phyloP scores from a whole-genome alignment of 257 asterid species.

The Lithospermum erythrorhizon region DNA sequence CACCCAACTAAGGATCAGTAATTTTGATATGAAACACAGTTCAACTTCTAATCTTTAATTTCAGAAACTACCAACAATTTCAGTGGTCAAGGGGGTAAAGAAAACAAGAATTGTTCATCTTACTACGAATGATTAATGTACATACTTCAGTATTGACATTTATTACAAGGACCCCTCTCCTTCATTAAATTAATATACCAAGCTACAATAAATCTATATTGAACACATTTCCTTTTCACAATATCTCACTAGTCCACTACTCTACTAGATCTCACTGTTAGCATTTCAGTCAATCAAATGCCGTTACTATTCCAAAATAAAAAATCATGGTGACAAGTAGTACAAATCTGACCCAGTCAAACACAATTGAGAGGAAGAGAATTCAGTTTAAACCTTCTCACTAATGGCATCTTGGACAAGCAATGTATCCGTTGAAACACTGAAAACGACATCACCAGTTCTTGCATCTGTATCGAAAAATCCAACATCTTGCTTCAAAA shows the following conservation, averaged over 20 bases:
- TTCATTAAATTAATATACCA: constrained; percentile 4
- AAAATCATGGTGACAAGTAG: not conserved
- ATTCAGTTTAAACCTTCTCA: constrained; percentile 56
- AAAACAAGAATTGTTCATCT: too few species aligned
- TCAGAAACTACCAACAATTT: too few species aligned
- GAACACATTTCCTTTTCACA: constrained; percentile 10
- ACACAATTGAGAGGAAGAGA: not conserved
- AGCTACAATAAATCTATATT: constrained; percentile 11
- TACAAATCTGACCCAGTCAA: not conserved
- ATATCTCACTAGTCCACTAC: not conserved
- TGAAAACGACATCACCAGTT: constrained; percentile 94
- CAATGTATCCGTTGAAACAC: constrained; percentile 92
- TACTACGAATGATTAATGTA: not conserved
- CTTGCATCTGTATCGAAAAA: constrained; percentile 97
- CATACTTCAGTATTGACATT: not conserved
- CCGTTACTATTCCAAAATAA: constrained; percentile 10
- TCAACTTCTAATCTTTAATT: too few species aligned
- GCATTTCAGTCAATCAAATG: constrained; percentile 13
- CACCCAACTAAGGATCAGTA: not conserved
- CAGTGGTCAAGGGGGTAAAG: not conserved
- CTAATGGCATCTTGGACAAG: constrained; percentile 99
- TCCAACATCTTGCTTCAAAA: constrained; percentile 96
- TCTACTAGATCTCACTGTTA: constrained; percentile 28
- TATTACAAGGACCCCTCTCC: not conserved
- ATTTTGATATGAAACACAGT: too few species aligned